phyloP scores from a whole-genome alignment of 345 rosid genomes.

The Pistacia integerrima region DNA sequence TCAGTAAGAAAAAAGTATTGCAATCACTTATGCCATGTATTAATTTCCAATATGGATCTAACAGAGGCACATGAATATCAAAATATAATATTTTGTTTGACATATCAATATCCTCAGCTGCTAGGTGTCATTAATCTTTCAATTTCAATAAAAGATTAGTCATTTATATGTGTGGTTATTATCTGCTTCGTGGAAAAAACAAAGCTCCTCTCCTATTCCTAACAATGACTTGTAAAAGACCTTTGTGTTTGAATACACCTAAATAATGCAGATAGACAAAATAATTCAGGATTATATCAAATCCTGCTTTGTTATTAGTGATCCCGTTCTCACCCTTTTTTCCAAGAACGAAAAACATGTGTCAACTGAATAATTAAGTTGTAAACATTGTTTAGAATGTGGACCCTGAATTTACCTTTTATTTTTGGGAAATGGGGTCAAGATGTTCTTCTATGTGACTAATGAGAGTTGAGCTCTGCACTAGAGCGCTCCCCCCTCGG shows the following conservation, averaged over 20 bases:
- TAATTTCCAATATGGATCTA: background rate
- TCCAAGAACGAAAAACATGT: background rate
- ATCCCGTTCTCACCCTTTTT: background rate
- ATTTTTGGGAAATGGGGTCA: background rate
- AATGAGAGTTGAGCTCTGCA: background rate
- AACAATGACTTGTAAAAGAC: background rate
- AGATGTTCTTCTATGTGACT: background rate
- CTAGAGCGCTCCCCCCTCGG: background rate
- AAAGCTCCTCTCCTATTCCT: background rate
- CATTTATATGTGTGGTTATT: too few relatives aligned
- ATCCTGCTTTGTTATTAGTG: background rate
- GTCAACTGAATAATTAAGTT: background rate
- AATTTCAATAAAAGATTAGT: background rate
- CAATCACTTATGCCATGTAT: background rate
- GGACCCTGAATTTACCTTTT: conserved; percentile 2
- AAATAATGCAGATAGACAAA: background rate
- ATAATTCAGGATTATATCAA: background rate
- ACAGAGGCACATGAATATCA: too few relatives aligned
- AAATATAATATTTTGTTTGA: too few relatives aligned
- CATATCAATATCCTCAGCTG: too few relatives aligned
- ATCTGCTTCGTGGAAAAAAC: too few relatives aligned
- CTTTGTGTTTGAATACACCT: background rate
- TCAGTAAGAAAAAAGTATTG: background rate
- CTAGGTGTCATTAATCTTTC: background rate
- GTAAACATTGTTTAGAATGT: background rate